Base-by-base conservation (phyloP, 2,329 filamentous ascomycete species). In the Nannizziopsis arthrosporioides region DNA sequence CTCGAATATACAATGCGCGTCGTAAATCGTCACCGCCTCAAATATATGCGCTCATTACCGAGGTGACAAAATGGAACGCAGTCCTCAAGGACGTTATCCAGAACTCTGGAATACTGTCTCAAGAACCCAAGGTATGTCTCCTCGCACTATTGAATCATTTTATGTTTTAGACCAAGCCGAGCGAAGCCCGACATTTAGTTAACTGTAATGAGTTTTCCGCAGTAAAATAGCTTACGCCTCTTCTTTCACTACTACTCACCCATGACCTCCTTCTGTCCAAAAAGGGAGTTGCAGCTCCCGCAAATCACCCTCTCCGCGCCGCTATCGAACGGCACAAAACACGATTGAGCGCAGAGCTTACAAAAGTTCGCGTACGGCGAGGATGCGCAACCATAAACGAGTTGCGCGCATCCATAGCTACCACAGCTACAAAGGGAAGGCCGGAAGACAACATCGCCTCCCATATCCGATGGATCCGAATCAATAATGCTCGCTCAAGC, bases 21-120 rank as follows among this genome's bases (percentile, higher is more conserved):
- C 68, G 87, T 55, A 94, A 90, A 61, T 88, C 84, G 12, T 77
- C 82, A 2, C 82, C 84, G 0, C 81, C 82, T 9, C 85, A 93
- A 61, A 73, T 96, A 6, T 96, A 92, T 63, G 92, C 92, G 7
- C 72, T 98, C 32, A 83, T 88, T 17, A 77, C 83, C 17, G 89
- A 96, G 66, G 81, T 85, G 1, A 81, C 84, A 56, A 96, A 94
- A 79, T 95, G 90, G 86, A 92, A 89, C 57, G 64, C 73, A 2
- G 74, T 95, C 2, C 69, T 98, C 42, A 87, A 87, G 59, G 88
- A 94, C 60, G 82, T 95, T n/a, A 79, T 98, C 60, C 87, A 95
- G 57, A 79, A 76, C 55, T 77, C 87, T 1, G 82, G 80, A 2
- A 69, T 96, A 32, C 69, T 96, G 32, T 75, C 75, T n/a, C 68